Evolutionary conservation across 192 early-diverging fungal genomes (phyloP).

Genomic region (Jimgerdemannia flammicorona): DNA sequence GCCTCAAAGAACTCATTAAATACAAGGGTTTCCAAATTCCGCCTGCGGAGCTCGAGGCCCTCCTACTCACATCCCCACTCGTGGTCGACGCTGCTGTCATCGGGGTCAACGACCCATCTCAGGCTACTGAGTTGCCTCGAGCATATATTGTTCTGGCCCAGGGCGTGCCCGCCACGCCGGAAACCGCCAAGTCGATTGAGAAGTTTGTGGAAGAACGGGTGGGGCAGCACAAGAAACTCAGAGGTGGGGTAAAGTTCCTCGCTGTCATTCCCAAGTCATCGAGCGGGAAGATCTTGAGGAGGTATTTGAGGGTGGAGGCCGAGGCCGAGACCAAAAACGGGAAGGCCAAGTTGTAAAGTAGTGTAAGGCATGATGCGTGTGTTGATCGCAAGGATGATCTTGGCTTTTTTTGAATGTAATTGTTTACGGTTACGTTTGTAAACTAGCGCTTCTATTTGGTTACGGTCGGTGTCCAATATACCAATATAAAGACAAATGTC

Average conservation of each 20-base stretch:
- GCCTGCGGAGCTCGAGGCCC: constrained; percentile 75
- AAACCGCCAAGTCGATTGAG: constrained; percentile 39
- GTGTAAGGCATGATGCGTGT: not conserved
- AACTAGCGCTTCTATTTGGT: too few relatives aligned
- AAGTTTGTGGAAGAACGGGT: constrained; percentile 54
- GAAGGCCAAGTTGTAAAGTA: constrained; percentile 18
- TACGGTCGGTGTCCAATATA: too few relatives aligned
- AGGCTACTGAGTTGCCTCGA: constrained; percentile 74
- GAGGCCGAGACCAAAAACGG: constrained; percentile 5
- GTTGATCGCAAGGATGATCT: too few relatives aligned
- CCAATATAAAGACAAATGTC: too few relatives aligned
- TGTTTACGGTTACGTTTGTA: too few relatives aligned
- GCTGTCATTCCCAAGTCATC: constrained; percentile 73
- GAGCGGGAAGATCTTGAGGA: constrained; percentile 83
- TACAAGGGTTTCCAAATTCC: constrained; percentile 75
- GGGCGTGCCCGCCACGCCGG: constrained; percentile 23
- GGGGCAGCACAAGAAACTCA: constrained; percentile 72
- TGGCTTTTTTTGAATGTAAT: too few relatives aligned
- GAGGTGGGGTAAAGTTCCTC: constrained; percentile 77
- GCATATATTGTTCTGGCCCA: constrained; percentile 73
- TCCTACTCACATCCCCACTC: constrained; percentile 63
- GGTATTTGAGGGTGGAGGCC: constrained; percentile 49
- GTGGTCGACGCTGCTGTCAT: constrained; percentile 73
- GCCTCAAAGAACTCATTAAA: constrained; percentile 77
- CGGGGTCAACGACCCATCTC: constrained; percentile 55